Evolutionary conservation across 78 protist species (phyloP).

Genomic region (Guillardia theta): DNA sequence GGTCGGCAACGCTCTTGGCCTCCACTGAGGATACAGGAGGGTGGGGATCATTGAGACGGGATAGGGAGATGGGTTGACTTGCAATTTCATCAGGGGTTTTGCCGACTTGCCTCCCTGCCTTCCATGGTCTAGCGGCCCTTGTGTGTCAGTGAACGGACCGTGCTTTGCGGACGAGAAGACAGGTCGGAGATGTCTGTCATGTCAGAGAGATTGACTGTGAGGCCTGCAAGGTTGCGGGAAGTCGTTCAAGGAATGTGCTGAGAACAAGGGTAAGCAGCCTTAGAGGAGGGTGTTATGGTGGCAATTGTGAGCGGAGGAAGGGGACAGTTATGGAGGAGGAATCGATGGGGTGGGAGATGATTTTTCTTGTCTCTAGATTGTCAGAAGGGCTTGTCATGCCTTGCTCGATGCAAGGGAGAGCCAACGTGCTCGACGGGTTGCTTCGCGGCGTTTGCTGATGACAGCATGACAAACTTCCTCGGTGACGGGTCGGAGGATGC

Average conservation of each 20-base stretch:
- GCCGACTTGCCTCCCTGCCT: background rate
- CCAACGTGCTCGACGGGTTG: slow-evolving; percentile 30
- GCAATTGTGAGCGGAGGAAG: too few relatives aligned
- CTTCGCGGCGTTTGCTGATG: slow-evolving; percentile 9
- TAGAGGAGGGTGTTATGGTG: too few relatives aligned
- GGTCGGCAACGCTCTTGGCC: background rate
- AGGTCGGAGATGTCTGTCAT: too few relatives aligned
- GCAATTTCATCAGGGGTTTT: too few relatives aligned
- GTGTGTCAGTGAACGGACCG: background rate
- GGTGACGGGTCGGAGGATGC: too few relatives aligned
- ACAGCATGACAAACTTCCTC: background rate
- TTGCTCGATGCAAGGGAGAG: background rate
- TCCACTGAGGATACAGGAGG: background rate
- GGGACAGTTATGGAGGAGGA: too few relatives aligned
- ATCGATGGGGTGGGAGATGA: too few relatives aligned
- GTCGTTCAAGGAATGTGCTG: background rate
- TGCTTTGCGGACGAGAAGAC: background rate
- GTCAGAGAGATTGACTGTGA: too few relatives aligned
- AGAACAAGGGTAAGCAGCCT: too few relatives aligned
- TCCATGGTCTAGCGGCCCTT: background rate
- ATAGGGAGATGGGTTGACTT: too few relatives aligned
- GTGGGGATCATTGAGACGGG: too few relatives aligned
- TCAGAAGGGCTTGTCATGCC: background rate
- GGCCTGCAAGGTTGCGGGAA: background rate
- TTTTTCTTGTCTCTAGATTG: too few relatives aligned